Conservation (phyloP, 2,329 filamentous ascomycete genomes). For the Paraphoma sp. region DNA sequence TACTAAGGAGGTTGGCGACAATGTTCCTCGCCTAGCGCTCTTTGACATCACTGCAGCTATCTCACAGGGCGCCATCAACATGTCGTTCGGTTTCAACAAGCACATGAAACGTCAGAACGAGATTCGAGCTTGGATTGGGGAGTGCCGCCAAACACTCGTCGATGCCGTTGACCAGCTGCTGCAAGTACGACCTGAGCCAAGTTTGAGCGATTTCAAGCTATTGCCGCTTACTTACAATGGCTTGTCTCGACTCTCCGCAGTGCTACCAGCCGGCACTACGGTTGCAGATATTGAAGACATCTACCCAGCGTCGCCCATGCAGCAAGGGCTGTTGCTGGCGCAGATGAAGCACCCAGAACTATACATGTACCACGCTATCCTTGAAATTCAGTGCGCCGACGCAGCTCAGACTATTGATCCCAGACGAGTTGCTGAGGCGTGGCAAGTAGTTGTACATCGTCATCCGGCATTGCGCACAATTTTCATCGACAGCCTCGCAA, state of each 20-base stretch:
- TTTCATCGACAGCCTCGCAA: slow-evolving; percentile 44
- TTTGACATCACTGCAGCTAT: slow-evolving; percentile 42
- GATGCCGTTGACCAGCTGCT: slow-evolving; percentile 40
- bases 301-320: slow-evolving; percentile 41
- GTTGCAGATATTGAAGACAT: slow-evolving; percentile 36
- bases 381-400: slow-evolving; percentile 32
- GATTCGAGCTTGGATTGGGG: slow-evolving; percentile 38
- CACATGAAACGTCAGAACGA: slow-evolving; percentile 37
- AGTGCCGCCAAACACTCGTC: slow-evolving; percentile 36
- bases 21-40: slow-evolving; percentile 37
- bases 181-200: slow-evolving; percentile 31
- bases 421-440: slow-evolving; percentile 37
- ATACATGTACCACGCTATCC: slow-evolving; percentile 39
- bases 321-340: slow-evolving; percentile 38
- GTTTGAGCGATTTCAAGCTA: slow-evolving; percentile 37
- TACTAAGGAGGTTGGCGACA: slow-evolving; percentile 30
- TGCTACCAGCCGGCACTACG: slow-evolving; percentile 24
- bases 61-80: slow-evolving; percentile 35
- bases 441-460: slow-evolving; percentile 44
- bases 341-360: slow-evolving; percentile 38
- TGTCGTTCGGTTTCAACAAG: slow-evolving; percentile 42
- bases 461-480: slow-evolving; percentile 41
- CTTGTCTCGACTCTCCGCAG: slow-evolving; percentile 24
- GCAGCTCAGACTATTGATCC: slow-evolving; percentile 23
- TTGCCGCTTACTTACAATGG: slow-evolving; percentile 42